Base-by-base conservation (phyloP, 2,329 filamentous ascomycete genomes). In the Cephalotrichum gorgonifer region DNA sequence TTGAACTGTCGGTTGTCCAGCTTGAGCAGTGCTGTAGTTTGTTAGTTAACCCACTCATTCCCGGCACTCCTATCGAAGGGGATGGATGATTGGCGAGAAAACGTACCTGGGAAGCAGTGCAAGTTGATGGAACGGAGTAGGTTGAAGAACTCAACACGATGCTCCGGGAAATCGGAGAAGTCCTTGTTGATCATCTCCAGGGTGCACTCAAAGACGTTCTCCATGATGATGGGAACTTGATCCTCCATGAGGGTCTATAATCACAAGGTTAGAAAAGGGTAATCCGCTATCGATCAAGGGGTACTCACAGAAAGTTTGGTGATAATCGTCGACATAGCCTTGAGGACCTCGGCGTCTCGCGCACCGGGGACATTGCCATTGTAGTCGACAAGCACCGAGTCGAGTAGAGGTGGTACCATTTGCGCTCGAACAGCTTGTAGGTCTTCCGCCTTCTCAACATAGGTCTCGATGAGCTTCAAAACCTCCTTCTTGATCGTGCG, bases 161-260 rank as follows among this genome's bases (percentile, higher is more conserved):
- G 93, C 66, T 98, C 93, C 0, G 93, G 93, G 66, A 95, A 98
- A 64, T 98, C 93, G 43, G 94, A 96, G 68, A 98, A 98, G 68
- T 98, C 93, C 72, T 98, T 98, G 79, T 97, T 98, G 72, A 98
- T 98, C 93, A 98, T 98, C 60, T 95, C 89, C 50, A 98, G 75
- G 3, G 93, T 98, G 73, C 91, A 97, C 67, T 97, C 91, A 60
- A 98, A 98, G 25, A 98, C 88, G 57, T 91, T 94, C 66, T 97
- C 90, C 87, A 98, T 95, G 61, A 98, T 97, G 44, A 85, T 85
- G 9, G 93, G 89, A 41, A 98, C 88, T 67, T 97, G 93, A 63
- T 97, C 93, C 64, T 97, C 93, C 94, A 98, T 98, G 61, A 97
- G 75, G 56, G 81, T 80, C 87, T 94, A 35, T 6, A 48, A 15